Evolutionary conservation across 768 basidiomycete genomes (phyloP).

Genomic region (Tricholoma hemisulphureum): DNA sequence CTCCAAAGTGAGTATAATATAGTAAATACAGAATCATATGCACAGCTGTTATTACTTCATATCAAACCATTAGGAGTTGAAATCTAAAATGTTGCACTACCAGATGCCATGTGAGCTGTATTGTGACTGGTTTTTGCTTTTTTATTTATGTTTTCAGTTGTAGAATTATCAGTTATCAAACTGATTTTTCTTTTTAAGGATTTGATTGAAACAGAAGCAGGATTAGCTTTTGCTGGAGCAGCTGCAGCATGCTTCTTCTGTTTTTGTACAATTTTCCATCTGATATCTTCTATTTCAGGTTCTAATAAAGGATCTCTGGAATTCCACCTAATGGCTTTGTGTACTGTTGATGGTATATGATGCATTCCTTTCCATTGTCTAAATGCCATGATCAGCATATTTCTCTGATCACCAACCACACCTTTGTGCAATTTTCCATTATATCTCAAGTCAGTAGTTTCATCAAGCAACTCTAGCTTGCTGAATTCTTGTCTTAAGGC

Average conservation of each 20-base stretch:
- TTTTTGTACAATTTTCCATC: neutral
- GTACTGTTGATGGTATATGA: neutral
- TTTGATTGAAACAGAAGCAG: neutral
- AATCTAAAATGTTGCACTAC: neutral
- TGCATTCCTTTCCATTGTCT: slow-evolving; percentile 1
- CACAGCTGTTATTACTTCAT: no score
- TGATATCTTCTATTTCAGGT: neutral
- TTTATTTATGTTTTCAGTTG: neutral
- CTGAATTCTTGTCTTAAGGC: no score
- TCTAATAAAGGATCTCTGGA: no score
- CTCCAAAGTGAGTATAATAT: neutral
- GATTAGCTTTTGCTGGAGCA: neutral
- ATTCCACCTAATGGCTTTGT: slow-evolving; percentile 3
- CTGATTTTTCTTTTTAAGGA: neutral
- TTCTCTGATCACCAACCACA: no score
- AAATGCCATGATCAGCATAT: slow-evolving; percentile 15
- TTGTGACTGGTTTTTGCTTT: neutral
- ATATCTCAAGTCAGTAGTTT: no score
- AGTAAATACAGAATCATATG: no score
- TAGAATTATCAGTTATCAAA: neutral
- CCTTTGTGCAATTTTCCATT: no score
- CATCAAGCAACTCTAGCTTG: no score
- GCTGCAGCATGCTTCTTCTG: neutral
- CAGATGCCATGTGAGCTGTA: neutral
- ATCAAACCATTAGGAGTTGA: no score